Base-by-base conservation (phyloP, 1,284 basidiomycete species). In the Leccinum holopus region DNA sequence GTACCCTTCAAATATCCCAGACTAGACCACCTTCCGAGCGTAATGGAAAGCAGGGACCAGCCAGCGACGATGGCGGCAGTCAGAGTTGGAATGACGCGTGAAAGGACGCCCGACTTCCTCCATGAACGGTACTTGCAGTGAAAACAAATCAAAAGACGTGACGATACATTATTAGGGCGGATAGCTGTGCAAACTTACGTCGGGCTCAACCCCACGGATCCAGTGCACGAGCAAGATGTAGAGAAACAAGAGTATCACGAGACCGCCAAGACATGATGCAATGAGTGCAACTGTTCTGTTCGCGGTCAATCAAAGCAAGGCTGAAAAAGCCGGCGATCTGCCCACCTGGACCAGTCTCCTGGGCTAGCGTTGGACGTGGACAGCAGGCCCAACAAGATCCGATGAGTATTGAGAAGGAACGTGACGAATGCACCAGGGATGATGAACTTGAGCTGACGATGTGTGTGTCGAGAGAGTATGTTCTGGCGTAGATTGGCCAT, bases 401-500 rank as follows among this genome's bases (percentile, higher is more conserved):
- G 74, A 33, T 82, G 73, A 11, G 85, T 87, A 44, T 81, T 79
- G 30, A 90, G 77, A 68, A 84, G 82, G 69, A 84, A 87, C 2
- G 87, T 89, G 67, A 86, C 67, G 52, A 77, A 70, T 6, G 79
- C 86, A 12, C 90, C 90, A 14, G 90, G 88, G 16, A 90, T 70
- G 52, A 90, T 84, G 61, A 91, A 85, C 71, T 90, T 89, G 69
- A 91, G 81, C 76, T 91, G 88, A 60, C 82, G 81, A 60, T 84
- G 72, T 1, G 84, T 83, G 70, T 90, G 86, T 59, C 78, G 70
- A n/a, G 77, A 77, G 55, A 71, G 54, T 21, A 63, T 55, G 6
- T 52, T 59, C 57, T 64, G 55, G 47, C 35, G 70, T 47, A 64
- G 63, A 61, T 61, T 55, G 39, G 58, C 53, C 69, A 71, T 70